Evolutionary conservation across 805 yeast genomes (phyloP), one percentile per base, ranked within the genome.

Genomic region (Tetrapisispora namnaoensis): DNA sequence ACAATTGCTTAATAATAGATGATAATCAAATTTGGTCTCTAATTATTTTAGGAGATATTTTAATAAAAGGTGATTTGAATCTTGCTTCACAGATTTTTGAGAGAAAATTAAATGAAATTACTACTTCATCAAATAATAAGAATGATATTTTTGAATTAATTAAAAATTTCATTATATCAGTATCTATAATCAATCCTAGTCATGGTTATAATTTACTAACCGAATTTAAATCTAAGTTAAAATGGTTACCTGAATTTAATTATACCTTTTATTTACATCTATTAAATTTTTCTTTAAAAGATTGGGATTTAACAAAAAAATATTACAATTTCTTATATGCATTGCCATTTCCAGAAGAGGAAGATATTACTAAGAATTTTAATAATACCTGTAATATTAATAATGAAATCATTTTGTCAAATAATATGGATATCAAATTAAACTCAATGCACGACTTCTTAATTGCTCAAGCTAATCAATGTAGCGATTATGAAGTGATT

Each of bases 11-110:
- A 41, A 54, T 55, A 22, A 52, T 59, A 2, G 59, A 69, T 35
- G 34, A 78, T 54, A 75, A 70, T 53, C 61, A 65, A 34, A 72
- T 82, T 32, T 82, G 82, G 57, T 65, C 78, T 1, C 62, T 69
- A 40, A 65, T 80, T 50, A 70, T 83, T 35, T 72, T 78, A 34
- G 71, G 82, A 1, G 66, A 83, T 47, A 70, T 79, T 13, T 66
- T 69, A 46, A 75, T 77, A 20, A 46, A 46, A 41, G 76, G 74
- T 38, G 76, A 80, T 53, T 53, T 72, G 36, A 67, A 70, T 9
- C 55, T 74, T 38, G 81, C 87, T 3, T 72, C 83, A 1, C 70
- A 74, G 50, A 73, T 82, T 49, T 65, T 84, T 55, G 85, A 83
- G 58, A 68, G 72, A 38, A 68, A 82, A 6, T 61, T 83, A 39